These are phyloP conservation scores for Hyaloscypha hepaticicola DNA, from an alignment of 495 filamentous ascomycete species.

Conservation along the genomic window DNA sequence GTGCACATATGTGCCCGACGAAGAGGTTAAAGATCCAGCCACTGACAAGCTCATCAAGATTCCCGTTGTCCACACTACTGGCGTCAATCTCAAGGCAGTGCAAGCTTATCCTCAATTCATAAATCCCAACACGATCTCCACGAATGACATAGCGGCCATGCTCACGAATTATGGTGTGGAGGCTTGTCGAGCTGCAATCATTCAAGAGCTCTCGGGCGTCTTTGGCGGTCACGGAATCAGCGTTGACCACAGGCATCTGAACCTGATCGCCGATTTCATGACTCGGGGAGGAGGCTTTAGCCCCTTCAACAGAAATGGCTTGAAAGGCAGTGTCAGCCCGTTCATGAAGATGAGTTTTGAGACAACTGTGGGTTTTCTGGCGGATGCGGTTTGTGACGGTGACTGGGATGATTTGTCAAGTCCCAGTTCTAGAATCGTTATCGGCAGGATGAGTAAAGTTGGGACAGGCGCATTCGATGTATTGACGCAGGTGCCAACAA, in stretches of 20 bases:
- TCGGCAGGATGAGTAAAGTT: slow-evolving; percentile 75
- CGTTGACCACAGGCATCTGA: slow-evolving; percentile 90
- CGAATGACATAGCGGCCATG: slow-evolving; percentile 89
- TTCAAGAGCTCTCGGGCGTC: slow-evolving; percentile 81
- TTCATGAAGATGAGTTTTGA: slow-evolving; percentile 99
- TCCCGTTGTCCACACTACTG: slow-evolving; percentile 70
- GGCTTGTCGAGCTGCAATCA: slow-evolving; percentile 81
- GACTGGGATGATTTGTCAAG: slow-evolving; percentile 86
- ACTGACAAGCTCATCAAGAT: slow-evolving; percentile 48
- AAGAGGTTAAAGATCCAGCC: slow-evolving; percentile 52
- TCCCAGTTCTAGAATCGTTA: slow-evolving; percentile 84
- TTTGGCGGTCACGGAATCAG: slow-evolving; percentile 91
- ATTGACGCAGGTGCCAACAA: slow-evolving; percentile 43
- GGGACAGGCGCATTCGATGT: slow-evolving; percentile 94
- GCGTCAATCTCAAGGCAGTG: slow-evolving; percentile 88
- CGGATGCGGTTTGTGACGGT: slow-evolving; percentile 83
- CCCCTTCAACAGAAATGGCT: slow-evolving; percentile 86
- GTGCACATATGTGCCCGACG: slow-evolving; percentile 67
- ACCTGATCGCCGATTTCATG: slow-evolving; percentile 96
- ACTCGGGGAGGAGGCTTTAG: slow-evolving; percentile 83
- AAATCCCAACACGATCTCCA: slow-evolving; percentile 82
- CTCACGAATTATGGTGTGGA: slow-evolving; percentile 88
- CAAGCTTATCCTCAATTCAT: slow-evolving; percentile 83
- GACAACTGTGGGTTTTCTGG: slow-evolving; percentile 90
- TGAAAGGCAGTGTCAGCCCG: slow-evolving; percentile 78